Conservation (phyloP, 768 basidiomycete genomes). For the Tylopilus rubrobrunneus region DNA sequence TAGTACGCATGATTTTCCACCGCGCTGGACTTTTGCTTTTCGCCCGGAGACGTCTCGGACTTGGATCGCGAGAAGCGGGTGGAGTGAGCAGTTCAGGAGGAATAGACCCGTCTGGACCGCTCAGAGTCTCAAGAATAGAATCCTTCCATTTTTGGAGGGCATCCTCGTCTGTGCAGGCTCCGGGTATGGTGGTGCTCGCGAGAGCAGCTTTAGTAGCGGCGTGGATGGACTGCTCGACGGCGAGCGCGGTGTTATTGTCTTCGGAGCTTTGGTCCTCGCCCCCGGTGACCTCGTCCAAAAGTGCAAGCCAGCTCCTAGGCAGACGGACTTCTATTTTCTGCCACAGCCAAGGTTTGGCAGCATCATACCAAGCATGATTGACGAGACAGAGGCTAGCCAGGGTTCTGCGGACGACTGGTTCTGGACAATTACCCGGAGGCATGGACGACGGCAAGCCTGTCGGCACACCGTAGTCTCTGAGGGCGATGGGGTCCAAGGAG, state of each 20-base stretch:
- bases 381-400: conserved; percentile 73
- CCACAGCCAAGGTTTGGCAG: conserved; percentile 90
- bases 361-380: conserved; percentile 72
- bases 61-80: conserved; percentile 77
- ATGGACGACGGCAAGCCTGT: conserved; percentile 69
- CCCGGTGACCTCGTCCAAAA: conserved; percentile 76
- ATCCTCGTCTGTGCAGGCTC: conserved; percentile 37
- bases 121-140: conserved; percentile 54
- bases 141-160: conserved; percentile 52
- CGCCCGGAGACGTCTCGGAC: conserved; percentile 67
- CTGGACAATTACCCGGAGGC: conserved; percentile 68
- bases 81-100: conserved; percentile 76
- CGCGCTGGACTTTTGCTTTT: conserved; percentile 81
- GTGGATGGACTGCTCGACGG: conserved; percentile 65
- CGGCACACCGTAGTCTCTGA: conserved; percentile 42
- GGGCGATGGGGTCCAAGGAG: conserved; percentile 70
- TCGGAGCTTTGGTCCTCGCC: conserved; percentile 48
- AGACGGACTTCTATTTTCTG: conserved; percentile 77
- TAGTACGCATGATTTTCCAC: conserved; percentile 78
- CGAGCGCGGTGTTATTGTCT: conserved; percentile 55
- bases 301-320: conserved; percentile 78
- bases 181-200: conserved; percentile 38
- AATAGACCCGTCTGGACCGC: conserved; percentile 65
- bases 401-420: conserved; percentile 59
- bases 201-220: conserved; percentile 63